Evolutionary conservation across 2,329 filamentous ascomycete species (phyloP).

Genomic region (Myriosclerotinia duriaeana): DNA sequence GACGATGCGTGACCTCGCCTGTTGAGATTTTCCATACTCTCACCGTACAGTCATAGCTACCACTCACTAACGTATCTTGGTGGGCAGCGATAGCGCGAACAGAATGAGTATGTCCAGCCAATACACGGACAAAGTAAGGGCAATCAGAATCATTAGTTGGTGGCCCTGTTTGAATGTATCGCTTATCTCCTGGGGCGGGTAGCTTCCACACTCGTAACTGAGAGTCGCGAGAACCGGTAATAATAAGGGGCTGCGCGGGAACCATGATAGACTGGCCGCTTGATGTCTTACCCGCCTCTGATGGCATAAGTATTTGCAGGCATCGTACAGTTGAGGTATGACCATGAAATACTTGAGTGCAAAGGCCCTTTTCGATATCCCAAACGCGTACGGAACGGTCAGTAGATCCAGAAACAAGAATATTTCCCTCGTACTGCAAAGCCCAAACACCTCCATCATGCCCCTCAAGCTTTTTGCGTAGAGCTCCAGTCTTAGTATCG

Average conservation of each 20-base stretch:
- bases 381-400: slow-evolving; percentile 98
- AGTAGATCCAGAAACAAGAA: slow-evolving; percentile 91
- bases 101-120: slow-evolving; percentile 86
- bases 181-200: slow-evolving; percentile 73
- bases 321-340: slow-evolving; percentile 97
- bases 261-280: slow-evolving; percentile 80
- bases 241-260: slow-evolving; percentile 92
- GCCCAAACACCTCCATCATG: slow-evolving; percentile 99
- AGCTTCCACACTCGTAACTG: slow-evolving; percentile 93
- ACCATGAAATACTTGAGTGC: slow-evolving; percentile 94
- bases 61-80: slow-evolving; percentile 92
- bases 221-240: slow-evolving; percentile 93
- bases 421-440: slow-evolving; percentile 92
- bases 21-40: slow-evolving; percentile 98
- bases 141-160: slow-evolving; percentile 76
- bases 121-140: slow-evolving; percentile 87
- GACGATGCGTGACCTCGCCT: slow-evolving; percentile 78
- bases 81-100: slow-evolving; percentile 94
- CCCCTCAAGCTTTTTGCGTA: slow-evolving; percentile 80
- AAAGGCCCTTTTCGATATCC: slow-evolving; percentile 92
- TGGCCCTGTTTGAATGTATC: slow-evolving; percentile 76
- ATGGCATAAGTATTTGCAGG: slow-evolving; percentile 86
- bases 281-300: slow-evolving; percentile 64
- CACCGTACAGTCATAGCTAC: slow-evolving; percentile 93
- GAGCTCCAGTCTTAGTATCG: slow-evolving; percentile 88